Base-by-base conservation (phyloP, 2,329 filamentous ascomycete species). In the Sphaceloma murrayae region DNA sequence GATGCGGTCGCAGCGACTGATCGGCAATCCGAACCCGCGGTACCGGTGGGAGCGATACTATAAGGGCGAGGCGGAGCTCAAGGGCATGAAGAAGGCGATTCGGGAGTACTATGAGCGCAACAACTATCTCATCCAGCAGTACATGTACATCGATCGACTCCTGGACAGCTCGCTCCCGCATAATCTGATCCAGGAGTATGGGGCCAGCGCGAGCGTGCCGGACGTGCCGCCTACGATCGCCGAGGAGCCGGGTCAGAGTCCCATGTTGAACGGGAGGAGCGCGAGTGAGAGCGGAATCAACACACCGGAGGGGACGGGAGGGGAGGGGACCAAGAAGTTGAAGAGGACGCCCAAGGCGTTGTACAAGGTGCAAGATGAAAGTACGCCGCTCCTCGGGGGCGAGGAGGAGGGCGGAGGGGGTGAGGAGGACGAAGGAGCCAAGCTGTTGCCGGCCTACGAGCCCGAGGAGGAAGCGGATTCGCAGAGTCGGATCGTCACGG, bases 141-240 rank as follows among this genome's bases (percentile, higher is more conserved):
- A 95, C 61, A 72, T 93, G 51, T 95, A 93, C 61, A 94, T 95
- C 54, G 89, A 95, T 64, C 77, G 82, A 43, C 70, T 96, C 46
- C 73, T 96, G 49, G 87, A 94, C 64, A 94, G 86, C 6, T 88
- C 85, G 21, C 75, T 94, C n/a, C 88, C 88, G 2, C 88, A 94
- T 58, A 81, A 89, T 55, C 70, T 96, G 33, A 78, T 96, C 47
- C 88, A 93, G 58, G 88, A 95, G 62, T 95, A 94, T 62, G 80
- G 80, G n/a, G 24, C 11, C 51, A 69, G 81, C 51, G 9, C 18
- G 11, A 46, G 42, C 29, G 43, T n/a, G 14, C 50, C 57, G 4
- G 74, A 78, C 52, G 73, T 86, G 5, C 83, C 85, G 1, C 70
- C 75, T 22, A 87, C 84, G 8, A 91, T 91, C 53, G 65, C 70